A percentile compares a stretch with the other conserved stretches of the same genome.
Conservation (phyloP, 192 early-diverging fungal genomes). For the Funneliformis mosseae region DNA sequence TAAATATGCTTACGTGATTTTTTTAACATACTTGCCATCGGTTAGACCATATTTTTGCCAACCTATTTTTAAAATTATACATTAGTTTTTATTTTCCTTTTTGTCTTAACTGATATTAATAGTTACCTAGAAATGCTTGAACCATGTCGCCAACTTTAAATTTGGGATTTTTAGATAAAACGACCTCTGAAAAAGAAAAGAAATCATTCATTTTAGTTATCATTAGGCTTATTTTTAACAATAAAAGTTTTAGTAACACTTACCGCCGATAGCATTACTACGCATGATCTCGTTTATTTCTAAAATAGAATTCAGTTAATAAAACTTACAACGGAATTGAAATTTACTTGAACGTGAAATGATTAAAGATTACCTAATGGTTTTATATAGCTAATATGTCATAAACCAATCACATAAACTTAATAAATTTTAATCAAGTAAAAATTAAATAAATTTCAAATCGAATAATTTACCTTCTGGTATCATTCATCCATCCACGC, state of each 20-base stretch:
- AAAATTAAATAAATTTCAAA: not conserved
- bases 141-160: slow-evolving; percentile 44
- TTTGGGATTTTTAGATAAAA: slow-evolving; percentile 42
- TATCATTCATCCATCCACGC: slow-evolving; percentile 53
- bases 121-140: not conserved
- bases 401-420: not conserved
- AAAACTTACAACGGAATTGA: not conserved
- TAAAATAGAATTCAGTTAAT: not conserved
- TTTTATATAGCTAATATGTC: not conserved
- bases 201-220: not conserved
- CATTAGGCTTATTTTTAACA: not conserved
- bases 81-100: not conserved
- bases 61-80: slow-evolving; percentile 33
- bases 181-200: slow-evolving; percentile 28
- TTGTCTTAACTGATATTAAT: not conserved
- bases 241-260: not conserved
- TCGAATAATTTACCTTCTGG: slow-evolving; percentile 38
- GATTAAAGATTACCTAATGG: slow-evolving; percentile 7
- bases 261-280: slow-evolving; percentile 37
- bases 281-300: slow-evolving; percentile 54
- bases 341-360: not conserved
- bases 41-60: slow-evolving; percentile 56
- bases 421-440: not conserved
- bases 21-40: slow-evolving; percentile 41
- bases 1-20: slow-evolving; percentile 37